Evolutionary conservation across 192 early-diverging fungal species (phyloP), one percentile per base, ranked within the genome.

Genomic region (Coemansia aciculifera): DNA sequence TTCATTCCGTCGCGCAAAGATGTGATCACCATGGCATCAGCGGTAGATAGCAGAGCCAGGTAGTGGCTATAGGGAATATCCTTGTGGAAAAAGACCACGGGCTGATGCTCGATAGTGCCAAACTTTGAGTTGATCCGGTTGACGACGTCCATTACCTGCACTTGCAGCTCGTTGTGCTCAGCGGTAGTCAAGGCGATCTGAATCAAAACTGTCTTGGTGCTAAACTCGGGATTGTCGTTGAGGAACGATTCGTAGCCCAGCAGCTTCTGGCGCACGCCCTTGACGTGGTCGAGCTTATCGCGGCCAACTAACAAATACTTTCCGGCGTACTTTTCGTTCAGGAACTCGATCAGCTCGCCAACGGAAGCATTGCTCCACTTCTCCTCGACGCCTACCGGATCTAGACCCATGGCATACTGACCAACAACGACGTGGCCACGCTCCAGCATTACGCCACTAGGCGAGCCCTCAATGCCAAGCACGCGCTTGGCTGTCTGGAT

Each of bases 1-100:
- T 98, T 98, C 97, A 99, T 98, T 32, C 96, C 97, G 68, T 99
- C 97, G 23, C 97, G 89, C 23, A 98, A 82, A 38, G 92, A 87
- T 1, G 95, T 96, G 39, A 98, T 94, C 10, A 99, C 78, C 63
- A 91, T 94, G 15, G 91, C 86, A 68, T 98, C 94, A 1, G 97
- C 97, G 1, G 89, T 86, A 15, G 88, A 90, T 23, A 99, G 78
- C 38, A 99, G 84, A 0, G 94, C 95, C 46, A 91, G 84, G 68
- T 98, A 99, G 66, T 99, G 94, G 63, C 88, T 88, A 70, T 90
- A 90, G 34, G 95, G 90, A 36, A 99, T 90, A 66, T 96, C 90
- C 78, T 96, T 95, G 81, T 94, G 94, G 73, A 92, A 86, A 62
- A 90, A 93, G 6, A 95, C 90, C 34, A 98, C 93, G 12, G 96